These are phyloP conservation scores for Cladosporium velox DNA, from an alignment of 2,329 filamentous ascomycete species.

Conservation along the genomic window DNA sequence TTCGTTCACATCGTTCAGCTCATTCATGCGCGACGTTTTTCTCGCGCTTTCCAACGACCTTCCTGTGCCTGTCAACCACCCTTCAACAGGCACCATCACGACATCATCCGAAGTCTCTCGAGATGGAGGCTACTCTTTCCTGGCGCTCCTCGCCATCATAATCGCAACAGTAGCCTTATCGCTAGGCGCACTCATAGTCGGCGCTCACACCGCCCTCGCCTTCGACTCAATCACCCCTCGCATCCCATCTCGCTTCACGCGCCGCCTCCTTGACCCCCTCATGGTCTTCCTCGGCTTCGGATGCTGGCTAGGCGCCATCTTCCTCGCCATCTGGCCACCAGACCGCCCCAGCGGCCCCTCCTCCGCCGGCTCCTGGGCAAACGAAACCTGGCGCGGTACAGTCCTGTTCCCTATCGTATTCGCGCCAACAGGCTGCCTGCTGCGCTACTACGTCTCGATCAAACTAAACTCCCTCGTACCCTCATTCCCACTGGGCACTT, in stretches of 20 bases:
- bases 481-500: slow-evolving; percentile 82
- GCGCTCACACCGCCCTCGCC: slow-evolving; percentile 71
- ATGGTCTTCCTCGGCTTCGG: slow-evolving; percentile 68
- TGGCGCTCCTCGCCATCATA: slow-evolving; percentile 76
- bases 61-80: slow-evolving; percentile 51
- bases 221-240: slow-evolving; percentile 61
- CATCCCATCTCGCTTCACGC: slow-evolving; percentile 58
- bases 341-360: slow-evolving; percentile 46
- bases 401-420: slow-evolving; percentile 78
- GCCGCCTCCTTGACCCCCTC: slow-evolving; percentile 64
- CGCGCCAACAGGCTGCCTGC: slow-evolving; percentile 75
- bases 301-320: slow-evolving; percentile 74
- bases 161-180: slow-evolving; percentile 71
- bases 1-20: slow-evolving; percentile 86
- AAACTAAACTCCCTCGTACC: slow-evolving; percentile 67
- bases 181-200: slow-evolving; percentile 67
- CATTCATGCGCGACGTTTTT: slow-evolving; percentile 79
- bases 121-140: slow-evolving; percentile 76
- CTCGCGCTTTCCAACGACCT: slow-evolving; percentile 77
- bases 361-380: background rate
- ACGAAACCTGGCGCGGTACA: slow-evolving; percentile 71
- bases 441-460: slow-evolving; percentile 71
- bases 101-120: slow-evolving; percentile 46
- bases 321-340: slow-evolving; percentile 72
- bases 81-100: slow-evolving; percentile 26